Conservation (phyloP, 306 rosid genomes). For the Neltuma alba region DNA sequence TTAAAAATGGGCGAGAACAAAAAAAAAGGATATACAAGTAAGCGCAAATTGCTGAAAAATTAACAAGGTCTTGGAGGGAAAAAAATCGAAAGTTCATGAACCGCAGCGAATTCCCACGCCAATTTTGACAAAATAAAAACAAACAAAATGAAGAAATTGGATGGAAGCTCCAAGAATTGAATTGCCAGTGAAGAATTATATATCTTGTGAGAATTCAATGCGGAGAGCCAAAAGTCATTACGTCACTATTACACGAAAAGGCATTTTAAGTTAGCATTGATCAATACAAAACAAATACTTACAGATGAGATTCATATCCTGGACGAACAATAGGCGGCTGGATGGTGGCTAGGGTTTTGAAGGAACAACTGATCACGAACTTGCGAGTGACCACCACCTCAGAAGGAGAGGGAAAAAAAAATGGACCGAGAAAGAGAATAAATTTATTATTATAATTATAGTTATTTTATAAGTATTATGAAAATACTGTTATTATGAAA, state of each 20-base stretch:
- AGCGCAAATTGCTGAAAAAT: constrained; percentile 27
- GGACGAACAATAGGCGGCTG: constrained; percentile 54
- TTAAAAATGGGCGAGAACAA: constrained; percentile 14
- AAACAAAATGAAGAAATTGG: neutral
- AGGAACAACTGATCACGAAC: constrained; percentile 49
- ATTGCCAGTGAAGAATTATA: constrained; percentile 8
- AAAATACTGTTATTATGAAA: neutral
- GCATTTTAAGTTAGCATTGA: constrained; percentile 6
- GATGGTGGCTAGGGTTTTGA: constrained; percentile 60
- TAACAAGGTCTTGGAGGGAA: neutral
- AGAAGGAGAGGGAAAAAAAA: constrained; percentile 18
- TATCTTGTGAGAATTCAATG: neutral
- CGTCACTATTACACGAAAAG: constrained; percentile 10
- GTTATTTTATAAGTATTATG: neutral
- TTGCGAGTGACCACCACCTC: constrained; percentile 4
- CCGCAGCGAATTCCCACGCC: neutral
- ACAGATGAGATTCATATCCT: constrained; percentile 38
- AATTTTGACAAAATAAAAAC: constrained; percentile 23
- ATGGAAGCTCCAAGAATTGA: constrained; percentile 15
- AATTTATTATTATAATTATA: neutral
- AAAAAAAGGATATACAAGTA: neutral
- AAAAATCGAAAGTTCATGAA: neutral
- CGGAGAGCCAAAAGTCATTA: neutral
- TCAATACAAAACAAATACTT: constrained; percentile 35
- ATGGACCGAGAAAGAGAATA: neutral